Base-by-base conservation (phyloP, 192 early-diverging fungal genomes). In the Backusella parvicylindrica region DNA sequence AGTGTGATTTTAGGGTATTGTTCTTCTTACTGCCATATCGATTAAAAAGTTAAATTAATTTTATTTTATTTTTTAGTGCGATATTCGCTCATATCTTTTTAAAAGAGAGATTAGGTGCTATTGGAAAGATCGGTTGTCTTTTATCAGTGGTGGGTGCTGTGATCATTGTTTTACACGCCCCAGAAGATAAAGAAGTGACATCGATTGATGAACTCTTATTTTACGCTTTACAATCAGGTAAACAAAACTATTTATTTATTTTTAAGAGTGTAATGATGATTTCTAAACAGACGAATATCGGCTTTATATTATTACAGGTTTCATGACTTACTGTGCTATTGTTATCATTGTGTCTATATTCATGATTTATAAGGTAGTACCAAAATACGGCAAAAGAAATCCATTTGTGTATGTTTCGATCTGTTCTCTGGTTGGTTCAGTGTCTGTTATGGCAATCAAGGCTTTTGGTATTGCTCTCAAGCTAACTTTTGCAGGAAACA, bases 391-490 rank as follows among this genome's bases (percentile, higher is more conserved):
- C 31, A 94, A 92, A 77, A 79, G 81, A 40, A 91, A 87, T 70
- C 94, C 95, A 37, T 75, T 98, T 1, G 93, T 97, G 12, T 97
- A 97, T 82, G 89, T 98, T 64, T 90, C 95, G 26, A 98, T 98
- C 79, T 98, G 97, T 84, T 98, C 97, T 0, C 83, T 97, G 18
- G 95, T 96, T n/a, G 97, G 97, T 1, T 98, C 97, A 5, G 87
- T 97, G 71, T 92, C 94, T 12, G 93, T 98, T 63, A 95, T 95
- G 83, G 92, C 95, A 0, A 92, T 91, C 84, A 98, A 98, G 84
- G 97, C 92, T 3, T 95, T 97, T 82, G 95, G 95, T 68, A 94
- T 96, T 77, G 96, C 95, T 21, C 83, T 97, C 31, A 95, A 94
- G 80, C 84, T 97, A 79, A 97, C 97, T 0, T 94, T 97, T 90